Conservation (phyloP, 768 basidiomycete species). For the Boletus sensibilis region DNA sequence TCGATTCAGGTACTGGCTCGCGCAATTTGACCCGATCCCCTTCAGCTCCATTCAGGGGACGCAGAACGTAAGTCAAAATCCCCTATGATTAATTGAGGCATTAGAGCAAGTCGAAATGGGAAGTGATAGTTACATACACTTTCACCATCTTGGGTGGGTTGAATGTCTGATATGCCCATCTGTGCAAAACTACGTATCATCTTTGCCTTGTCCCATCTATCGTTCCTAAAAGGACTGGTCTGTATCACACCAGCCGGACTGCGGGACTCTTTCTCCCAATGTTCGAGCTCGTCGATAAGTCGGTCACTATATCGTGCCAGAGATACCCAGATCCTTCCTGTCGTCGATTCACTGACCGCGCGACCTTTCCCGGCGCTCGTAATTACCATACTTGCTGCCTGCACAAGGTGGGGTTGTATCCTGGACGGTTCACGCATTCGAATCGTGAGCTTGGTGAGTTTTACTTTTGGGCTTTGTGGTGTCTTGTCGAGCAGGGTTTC, state of each 20-base stretch:
- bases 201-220: conserved; percentile 69
- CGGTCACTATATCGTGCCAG: conserved; percentile 79
- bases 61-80: conserved; percentile 44
- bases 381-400: conserved; percentile 55
- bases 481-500: conserved; percentile 8
- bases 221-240: conserved; percentile 48
- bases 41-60: conserved; percentile 32
- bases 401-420: conserved; percentile 50
- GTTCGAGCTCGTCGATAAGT: conserved; percentile 61
- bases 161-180: conserved; percentile 42
- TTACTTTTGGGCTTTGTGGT: conserved; percentile 42
- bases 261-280: conserved; percentile 58
- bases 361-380: conserved; percentile 44
- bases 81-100: conserved; percentile 28
- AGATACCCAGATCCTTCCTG: conserved; percentile 63
- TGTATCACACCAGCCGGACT: conserved; percentile 31
- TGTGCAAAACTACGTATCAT: conserved; percentile 78
- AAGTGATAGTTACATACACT: conserved; percentile 11
- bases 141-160: background rate
- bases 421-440: conserved; percentile 58
- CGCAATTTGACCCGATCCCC: conserved; percentile 43
- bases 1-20: conserved; percentile 8
- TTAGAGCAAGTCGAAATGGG: background rate
- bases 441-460: conserved; percentile 54
- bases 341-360: conserved; percentile 25